These are phyloP conservation scores for Colletotrichum filicis DNA, from an alignment of 2,329 filamentous ascomycete genomes.

Conservation along the genomic window DNA sequence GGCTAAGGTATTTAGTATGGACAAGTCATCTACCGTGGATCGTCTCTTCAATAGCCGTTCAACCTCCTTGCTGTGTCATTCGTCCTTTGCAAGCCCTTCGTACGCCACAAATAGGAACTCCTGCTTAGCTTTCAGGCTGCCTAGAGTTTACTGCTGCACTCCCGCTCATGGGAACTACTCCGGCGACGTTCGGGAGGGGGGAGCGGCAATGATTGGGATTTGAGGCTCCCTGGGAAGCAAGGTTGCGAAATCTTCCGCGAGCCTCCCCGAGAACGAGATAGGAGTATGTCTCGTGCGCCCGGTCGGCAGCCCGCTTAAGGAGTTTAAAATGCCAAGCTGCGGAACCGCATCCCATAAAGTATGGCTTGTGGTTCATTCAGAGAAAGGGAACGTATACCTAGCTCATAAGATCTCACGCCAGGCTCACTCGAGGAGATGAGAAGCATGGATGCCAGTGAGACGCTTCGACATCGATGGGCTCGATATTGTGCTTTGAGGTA, in stretches of 20 bases:
- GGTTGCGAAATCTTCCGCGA: neutral
- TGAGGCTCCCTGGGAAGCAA: neutral
- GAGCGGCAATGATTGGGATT: neutral
- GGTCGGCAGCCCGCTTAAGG: neutral
- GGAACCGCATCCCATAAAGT: neutral
- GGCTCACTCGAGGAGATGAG: too few species aligned
- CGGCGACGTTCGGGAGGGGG: neutral
- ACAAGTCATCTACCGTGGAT: neutral
- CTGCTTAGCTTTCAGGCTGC: neutral
- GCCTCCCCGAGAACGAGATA: neutral
- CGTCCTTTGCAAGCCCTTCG: neutral
- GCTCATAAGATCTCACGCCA: too few species aligned
- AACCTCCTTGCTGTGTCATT: neutral
- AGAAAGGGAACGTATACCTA: neutral
- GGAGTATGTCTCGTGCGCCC: neutral
- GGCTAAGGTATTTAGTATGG: neutral
- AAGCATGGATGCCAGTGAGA: neutral
- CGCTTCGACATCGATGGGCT: neutral
- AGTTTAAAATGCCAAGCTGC: neutral
- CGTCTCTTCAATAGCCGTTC: neutral
- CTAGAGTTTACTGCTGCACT: neutral
- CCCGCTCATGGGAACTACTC: neutral
- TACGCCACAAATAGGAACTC: neutral
- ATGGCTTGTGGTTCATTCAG: neutral
- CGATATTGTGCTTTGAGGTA: neutral